Evolutionary conservation across 495 filamentous ascomycete genomes (phyloP), one percentile per base, ranked within the genome.

Genomic region (Chaetomidium leptoderma): DNA sequence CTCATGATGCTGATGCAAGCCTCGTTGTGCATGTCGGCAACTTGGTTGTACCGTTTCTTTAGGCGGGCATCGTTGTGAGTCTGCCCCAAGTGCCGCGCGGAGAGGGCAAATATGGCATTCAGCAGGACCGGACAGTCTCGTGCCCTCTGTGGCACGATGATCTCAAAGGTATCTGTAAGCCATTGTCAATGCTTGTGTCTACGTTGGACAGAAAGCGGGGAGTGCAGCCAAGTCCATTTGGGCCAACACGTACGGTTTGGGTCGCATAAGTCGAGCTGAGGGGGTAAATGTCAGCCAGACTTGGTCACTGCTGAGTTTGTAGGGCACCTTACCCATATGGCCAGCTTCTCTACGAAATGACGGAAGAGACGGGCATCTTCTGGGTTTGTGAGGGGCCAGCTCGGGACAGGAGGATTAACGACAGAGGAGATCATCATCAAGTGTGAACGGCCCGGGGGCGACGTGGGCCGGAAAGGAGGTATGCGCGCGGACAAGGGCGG

Each of bases 41-140:
- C 77, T 11, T 67, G 62, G 23, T 48, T 37, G 16, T 50, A 63
- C 3, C 19, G 2, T 3, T 32, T 17, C 29, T 32, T 48, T 13
- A 23, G 21, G 17, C 19, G 17, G 32, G 4, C n/a, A 14, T 43
- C 44, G 14, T 16, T 19, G 35, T 69, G 66, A 0, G 75, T 80
- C 21, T 78, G 72, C 40, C 76, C 78, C 40, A 83, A 60, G 63
- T 86, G 82, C 11, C 78, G 70, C 3, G 79, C 78, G 2, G 83
- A 79, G 26, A 84, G 66, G 9, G 83, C 80, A 55, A 85, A 75
- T 11, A 85, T 80, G 39, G 83, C 81, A 46, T 83, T 82, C 37
- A 83, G 68, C 7, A 86, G 66, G 29, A 79, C 76, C n/a, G 75
- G 74, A 46, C 72, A 80, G 19, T 58, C 71, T 13, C 72, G 71